These are phyloP conservation scores for Cryptococcus sp. DNA, from an alignment of 1,284 basidiomycete species.

Conservation along the genomic window DNA sequence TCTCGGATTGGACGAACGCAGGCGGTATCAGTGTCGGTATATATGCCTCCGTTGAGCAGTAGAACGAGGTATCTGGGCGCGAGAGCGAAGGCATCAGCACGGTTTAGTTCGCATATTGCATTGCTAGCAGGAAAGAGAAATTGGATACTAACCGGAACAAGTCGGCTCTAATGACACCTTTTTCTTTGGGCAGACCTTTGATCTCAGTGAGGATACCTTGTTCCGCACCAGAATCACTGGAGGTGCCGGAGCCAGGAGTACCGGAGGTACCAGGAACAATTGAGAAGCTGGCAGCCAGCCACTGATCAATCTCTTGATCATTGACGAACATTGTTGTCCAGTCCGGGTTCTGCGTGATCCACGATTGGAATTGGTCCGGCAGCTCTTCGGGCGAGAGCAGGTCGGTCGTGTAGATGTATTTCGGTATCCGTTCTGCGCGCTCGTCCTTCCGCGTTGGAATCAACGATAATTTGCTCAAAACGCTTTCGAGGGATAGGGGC, in stretches of 20 bases:
- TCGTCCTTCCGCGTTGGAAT: background rate
- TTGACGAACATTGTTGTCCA: conserved; percentile 24
- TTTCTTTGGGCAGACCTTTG: conserved; percentile 9
- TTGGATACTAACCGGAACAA: conserved; percentile 26
- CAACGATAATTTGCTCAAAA: conserved; percentile 6
- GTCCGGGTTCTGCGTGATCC: conserved; percentile 25
- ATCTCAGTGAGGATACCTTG: conserved; percentile 16
- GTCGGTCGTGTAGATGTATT: conserved; percentile 29
- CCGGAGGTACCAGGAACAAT: background rate
- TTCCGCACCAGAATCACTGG: background rate
- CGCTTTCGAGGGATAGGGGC: conserved; percentile 2
- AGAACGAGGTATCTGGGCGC: conserved; percentile 28
- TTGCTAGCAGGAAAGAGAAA: background rate
- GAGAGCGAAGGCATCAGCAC: background rate
- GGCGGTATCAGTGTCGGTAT: conserved; percentile 40
- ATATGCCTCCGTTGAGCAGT: conserved; percentile 35
- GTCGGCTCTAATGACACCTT: conserved; percentile 30
- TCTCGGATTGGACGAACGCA: conserved; percentile 24
- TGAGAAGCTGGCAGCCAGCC: conserved; percentile 19
- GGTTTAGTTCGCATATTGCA: background rate
- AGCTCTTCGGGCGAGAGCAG: conserved; percentile 12
- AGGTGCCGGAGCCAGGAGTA: background rate
- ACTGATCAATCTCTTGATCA: conserved; percentile 25
- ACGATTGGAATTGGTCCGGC: conserved; percentile 29
- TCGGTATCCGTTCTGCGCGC: conserved; percentile 8